Conservation (phyloP, 2,329 filamentous ascomycete genomes). For the Paecilomyces niveus region DNA sequence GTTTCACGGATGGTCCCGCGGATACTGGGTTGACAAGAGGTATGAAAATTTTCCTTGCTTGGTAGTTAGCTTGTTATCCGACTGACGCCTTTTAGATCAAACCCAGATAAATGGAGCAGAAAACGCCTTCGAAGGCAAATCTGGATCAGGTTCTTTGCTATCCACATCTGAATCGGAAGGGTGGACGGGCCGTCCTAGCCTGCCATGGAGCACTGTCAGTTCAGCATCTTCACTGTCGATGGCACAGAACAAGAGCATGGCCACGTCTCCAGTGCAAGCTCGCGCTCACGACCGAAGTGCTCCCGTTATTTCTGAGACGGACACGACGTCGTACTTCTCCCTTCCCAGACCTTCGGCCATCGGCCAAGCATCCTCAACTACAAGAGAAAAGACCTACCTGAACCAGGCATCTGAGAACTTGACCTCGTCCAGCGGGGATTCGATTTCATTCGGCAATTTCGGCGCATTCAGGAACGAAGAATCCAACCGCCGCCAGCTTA, state of each 20-base stretch:
- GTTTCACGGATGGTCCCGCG: slow-evolving; percentile 40
- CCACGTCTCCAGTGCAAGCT: slow-evolving; percentile 53
- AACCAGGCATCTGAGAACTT: slow-evolving; percentile 24
- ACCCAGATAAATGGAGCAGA: slow-evolving; percentile 10
- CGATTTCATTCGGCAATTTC: slow-evolving; percentile 22
- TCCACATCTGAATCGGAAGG: slow-evolving; percentile 61
- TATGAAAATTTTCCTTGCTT: slow-evolving; percentile 18
- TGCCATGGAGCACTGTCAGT: slow-evolving; percentile 54
- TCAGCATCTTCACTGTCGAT: slow-evolving; percentile 38
- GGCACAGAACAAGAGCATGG: slow-evolving; percentile 40
- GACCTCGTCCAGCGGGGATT: slow-evolving; percentile 25
- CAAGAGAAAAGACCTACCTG: slow-evolving; percentile 25
- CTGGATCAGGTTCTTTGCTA: slow-evolving; percentile 63
- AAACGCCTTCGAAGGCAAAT: slow-evolving; percentile 46
- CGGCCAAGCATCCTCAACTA: slow-evolving; percentile 30
- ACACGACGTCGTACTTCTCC: slow-evolving; percentile 41
- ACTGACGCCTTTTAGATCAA: background rate
- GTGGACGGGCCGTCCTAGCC: slow-evolving; percentile 47
- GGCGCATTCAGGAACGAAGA: slow-evolving; percentile 27
- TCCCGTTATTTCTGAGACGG: slow-evolving; percentile 36
- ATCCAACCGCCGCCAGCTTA: slow-evolving; percentile 23
- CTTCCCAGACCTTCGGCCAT: slow-evolving; percentile 39
- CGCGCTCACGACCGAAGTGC: slow-evolving; percentile 42
- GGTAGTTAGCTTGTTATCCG: background rate
- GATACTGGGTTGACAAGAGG: slow-evolving; percentile 44